phyloP scores from a whole-genome alignment of 2,329 filamentous ascomycete genomes.

The Oidium heveae region DNA sequence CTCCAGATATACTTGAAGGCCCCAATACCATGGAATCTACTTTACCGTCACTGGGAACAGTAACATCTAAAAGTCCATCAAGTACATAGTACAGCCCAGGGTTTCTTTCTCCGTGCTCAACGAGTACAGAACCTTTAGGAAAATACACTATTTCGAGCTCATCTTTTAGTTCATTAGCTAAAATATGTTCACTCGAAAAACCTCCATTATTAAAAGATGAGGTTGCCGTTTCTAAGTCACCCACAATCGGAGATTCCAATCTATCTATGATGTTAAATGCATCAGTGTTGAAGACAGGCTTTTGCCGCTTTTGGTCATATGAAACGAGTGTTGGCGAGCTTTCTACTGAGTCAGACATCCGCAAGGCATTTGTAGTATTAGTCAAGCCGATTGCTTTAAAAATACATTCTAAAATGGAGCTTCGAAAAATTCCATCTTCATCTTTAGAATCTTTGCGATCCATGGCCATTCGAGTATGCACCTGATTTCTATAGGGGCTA shows the following conservation, averaged over 20 bases:
- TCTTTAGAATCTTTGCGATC: slow-evolving; percentile 62
- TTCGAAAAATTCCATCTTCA: slow-evolving; percentile 70
- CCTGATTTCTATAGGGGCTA: slow-evolving; percentile 28
- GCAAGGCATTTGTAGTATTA: slow-evolving; percentile 35
- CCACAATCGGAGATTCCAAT: slow-evolving; percentile 52
- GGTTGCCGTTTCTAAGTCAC: slow-evolving; percentile 65
- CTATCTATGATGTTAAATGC: slow-evolving; percentile 81
- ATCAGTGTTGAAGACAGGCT: slow-evolving; percentile 52
- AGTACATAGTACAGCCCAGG: slow-evolving; percentile 94
- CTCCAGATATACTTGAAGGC: slow-evolving; percentile 6
- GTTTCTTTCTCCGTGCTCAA: slow-evolving; percentile 92
- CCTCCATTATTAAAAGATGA: slow-evolving; percentile 35
- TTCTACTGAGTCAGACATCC: slow-evolving; percentile 51
- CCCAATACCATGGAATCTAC: slow-evolving; percentile 12
- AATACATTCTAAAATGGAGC: slow-evolving; percentile 82
- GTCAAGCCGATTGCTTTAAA: slow-evolving; percentile 79
- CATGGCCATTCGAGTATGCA: slow-evolving; percentile 22
- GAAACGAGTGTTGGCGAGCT: slow-evolving; percentile 66
- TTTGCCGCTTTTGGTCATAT: slow-evolving; percentile 58
- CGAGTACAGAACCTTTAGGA: slow-evolving; percentile 74
- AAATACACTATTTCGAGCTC: slow-evolving; percentile 97
- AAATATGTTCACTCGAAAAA: slow-evolving; percentile 34
- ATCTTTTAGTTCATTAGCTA: slow-evolving; percentile 61
- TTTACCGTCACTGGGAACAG: slow-evolving; percentile 37
- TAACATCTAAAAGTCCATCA: slow-evolving; percentile 87